Conservation (phyloP, 2,329 filamentous ascomycete species). For the Fusarium buxicola region DNA sequence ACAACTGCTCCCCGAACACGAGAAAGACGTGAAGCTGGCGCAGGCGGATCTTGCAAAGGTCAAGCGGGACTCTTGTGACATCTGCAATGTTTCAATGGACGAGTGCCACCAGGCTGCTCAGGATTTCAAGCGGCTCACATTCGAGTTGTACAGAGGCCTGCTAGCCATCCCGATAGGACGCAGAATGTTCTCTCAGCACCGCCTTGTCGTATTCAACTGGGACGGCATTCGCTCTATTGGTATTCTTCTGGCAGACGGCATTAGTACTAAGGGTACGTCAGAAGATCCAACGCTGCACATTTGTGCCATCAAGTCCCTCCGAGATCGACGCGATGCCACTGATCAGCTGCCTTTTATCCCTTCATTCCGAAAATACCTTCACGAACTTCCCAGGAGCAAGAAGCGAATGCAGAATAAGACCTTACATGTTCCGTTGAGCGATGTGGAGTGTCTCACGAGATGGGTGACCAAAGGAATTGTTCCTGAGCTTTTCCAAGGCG, state of each 20-base stretch:
- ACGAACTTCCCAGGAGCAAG: conserved; percentile 73
- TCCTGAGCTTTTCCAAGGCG: conserved; percentile 67
- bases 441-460: conserved; percentile 87
- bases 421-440: conserved; percentile 76
- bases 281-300: conserved; percentile 78
- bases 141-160: conserved; percentile 81
- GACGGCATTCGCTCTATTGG: conserved; percentile 86
- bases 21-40: conserved; percentile 91
- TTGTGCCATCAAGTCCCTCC: conserved; percentile 77
- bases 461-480: conserved; percentile 70
- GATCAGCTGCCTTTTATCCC: conserved; percentile 88
- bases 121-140: conserved; percentile 81
- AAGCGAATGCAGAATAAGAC: conserved; percentile 76
- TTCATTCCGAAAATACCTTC: conserved; percentile 74
- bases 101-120: conserved; percentile 85
- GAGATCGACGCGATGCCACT: conserved; percentile 78
- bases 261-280: conserved; percentile 67
- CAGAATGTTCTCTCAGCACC: conserved; percentile 79
- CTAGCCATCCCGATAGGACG: conserved; percentile 85
- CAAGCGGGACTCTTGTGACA: conserved; percentile 83
- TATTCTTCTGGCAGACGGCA: conserved; percentile 81
- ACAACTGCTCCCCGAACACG: conserved; percentile 91
- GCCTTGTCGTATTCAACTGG: conserved; percentile 86
- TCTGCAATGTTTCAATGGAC: conserved; percentile 85
- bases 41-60: conserved; percentile 93